Conservation (phyloP, 1,284 basidiomycete species). For the Pseudozyma sp. region DNA sequence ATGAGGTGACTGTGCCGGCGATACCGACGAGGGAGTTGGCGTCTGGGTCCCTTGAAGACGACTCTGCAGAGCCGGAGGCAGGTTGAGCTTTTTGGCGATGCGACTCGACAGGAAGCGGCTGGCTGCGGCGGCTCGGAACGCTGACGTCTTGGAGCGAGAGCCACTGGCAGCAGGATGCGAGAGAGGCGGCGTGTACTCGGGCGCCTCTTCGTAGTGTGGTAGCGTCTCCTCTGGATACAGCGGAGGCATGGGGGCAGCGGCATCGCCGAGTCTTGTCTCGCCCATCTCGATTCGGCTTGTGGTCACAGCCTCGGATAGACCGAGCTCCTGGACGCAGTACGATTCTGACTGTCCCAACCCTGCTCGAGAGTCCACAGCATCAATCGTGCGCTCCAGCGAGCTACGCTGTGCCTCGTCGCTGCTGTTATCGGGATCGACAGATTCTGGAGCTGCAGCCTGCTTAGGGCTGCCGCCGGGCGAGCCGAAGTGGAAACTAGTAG, state of each 20-base stretch:
- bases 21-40: slow-evolving; percentile 5
- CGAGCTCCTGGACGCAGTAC: background rate
- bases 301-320: background rate
- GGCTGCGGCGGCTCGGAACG: slow-evolving; percentile 40
- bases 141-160: slow-evolving; percentile 27
- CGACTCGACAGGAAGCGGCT: slow-evolving; percentile 43
- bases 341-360: background rate
- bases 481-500: slow-evolving; percentile 44
- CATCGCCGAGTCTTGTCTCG: slow-evolving; percentile 4
- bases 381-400: slow-evolving; percentile 20
- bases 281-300: background rate
- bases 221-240: slow-evolving; percentile 33
- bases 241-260: slow-evolving; percentile 26
- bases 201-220: slow-evolving; percentile 43
- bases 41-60: slow-evolving; percentile 38
- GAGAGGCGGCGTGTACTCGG: slow-evolving; percentile 37
- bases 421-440: background rate
- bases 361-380: slow-evolving; percentile 4
- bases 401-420: background rate
- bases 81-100: slow-evolving; percentile 43
- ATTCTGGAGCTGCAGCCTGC: background rate
- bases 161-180: slow-evolving; percentile 15
- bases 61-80: slow-evolving; percentile 31
- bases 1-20: background rate
- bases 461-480: slow-evolving; percentile 33